Conservation (phyloP, 2,329 filamentous ascomycete species). For the Phialophora macrospora region DNA sequence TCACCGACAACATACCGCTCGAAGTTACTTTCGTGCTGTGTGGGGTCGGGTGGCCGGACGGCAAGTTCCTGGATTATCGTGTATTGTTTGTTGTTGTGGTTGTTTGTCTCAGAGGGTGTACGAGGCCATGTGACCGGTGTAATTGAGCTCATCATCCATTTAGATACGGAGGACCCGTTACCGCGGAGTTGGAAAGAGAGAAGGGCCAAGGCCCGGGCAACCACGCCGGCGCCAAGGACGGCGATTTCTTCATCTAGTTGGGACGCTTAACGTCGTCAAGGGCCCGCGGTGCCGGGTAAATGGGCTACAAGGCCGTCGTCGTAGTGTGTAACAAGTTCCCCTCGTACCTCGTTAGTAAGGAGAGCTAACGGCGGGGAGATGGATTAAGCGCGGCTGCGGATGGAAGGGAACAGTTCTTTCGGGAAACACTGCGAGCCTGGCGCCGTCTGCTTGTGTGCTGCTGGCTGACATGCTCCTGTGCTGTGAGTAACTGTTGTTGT, state of each 20-base stretch:
- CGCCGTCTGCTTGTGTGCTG: neutral
- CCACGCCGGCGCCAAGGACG: neutral
- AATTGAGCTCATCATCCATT: neutral
- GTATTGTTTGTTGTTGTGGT: neutral
- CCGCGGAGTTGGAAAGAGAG: too few relatives aligned
- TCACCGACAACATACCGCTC: too few relatives aligned
- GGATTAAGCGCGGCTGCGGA: slow-evolving; percentile 1
- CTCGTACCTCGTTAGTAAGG: neutral
- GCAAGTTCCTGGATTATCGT: neutral
- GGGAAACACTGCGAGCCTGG: neutral
- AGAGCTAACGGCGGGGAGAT: slow-evolving; percentile 8
- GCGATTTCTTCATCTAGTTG: neutral
- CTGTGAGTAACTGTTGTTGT: too few relatives aligned
- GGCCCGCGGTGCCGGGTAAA: neutral
- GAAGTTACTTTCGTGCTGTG: too few relatives aligned
- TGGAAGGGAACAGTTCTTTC: neutral
- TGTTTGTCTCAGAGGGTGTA: neutral
- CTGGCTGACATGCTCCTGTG: neutral
- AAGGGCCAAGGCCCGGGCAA: too few relatives aligned
- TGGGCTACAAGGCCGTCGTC: neutral
- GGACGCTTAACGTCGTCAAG: neutral
- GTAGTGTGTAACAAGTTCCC: neutral
- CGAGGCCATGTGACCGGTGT: neutral
- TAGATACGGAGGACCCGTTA: too few relatives aligned
- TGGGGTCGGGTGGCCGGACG: too few relatives aligned